Conservation (phyloP, 2,329 filamentous ascomycete genomes). For the Neospermospora avenae region DNA sequence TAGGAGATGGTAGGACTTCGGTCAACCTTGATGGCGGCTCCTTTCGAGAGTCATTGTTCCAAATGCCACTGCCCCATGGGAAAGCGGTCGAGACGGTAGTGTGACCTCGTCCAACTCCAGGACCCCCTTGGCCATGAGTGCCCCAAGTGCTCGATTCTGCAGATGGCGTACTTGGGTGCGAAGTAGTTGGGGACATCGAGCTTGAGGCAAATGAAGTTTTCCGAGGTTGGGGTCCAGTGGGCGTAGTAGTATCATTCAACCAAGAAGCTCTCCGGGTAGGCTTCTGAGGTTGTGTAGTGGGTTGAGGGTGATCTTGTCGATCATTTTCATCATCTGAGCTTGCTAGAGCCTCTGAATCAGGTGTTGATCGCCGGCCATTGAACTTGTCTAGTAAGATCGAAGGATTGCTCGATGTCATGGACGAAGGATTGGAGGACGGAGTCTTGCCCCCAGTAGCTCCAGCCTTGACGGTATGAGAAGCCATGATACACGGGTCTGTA, state of each 20-base stretch:
- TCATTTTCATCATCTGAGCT: constrained; percentile 93
- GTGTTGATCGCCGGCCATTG: constrained; percentile 77
- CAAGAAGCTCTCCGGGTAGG: constrained; percentile 74
- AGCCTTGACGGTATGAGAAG: background rate
- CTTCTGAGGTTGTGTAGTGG: constrained; percentile 51
- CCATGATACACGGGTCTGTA: background rate
- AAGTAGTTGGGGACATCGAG: constrained; percentile 74
- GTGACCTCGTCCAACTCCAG: constrained; percentile 42
- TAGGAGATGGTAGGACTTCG: constrained; percentile 74
- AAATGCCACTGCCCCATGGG: constrained; percentile 76
- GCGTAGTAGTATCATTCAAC: constrained; percentile 76
- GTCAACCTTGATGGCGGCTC: constrained; percentile 71
- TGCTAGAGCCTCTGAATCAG: constrained; percentile 88
- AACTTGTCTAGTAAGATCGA: constrained; percentile 71
- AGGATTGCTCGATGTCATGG: constrained; percentile 58
- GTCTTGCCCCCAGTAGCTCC: constrained; percentile 39
- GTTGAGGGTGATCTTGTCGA: constrained; percentile 50
- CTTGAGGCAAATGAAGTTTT: constrained; percentile 75
- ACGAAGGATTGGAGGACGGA: constrained; percentile 41
- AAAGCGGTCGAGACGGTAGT: constrained; percentile 49
- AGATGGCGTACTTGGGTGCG: constrained; percentile 77
- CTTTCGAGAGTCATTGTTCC: constrained; percentile 72
- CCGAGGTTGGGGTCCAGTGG: constrained; percentile 57
- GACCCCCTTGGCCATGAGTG: constrained; percentile 44
- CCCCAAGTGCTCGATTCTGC: constrained; percentile 60